phyloP scores from a whole-genome alignment of 148 eudicot species.

The Amaranthus palmeri region DNA sequence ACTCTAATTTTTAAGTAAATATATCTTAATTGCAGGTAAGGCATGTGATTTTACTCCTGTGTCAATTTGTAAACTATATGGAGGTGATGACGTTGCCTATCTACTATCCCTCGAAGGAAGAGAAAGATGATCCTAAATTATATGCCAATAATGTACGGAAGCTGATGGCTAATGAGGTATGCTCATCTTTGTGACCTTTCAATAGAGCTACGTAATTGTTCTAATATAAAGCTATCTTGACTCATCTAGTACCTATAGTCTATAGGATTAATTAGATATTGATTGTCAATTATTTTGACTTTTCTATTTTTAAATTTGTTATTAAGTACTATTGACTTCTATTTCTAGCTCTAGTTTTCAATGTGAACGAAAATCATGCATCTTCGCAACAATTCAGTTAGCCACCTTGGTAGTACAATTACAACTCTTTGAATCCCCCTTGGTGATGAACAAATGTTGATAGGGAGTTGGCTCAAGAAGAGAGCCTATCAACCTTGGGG shows the following conservation, averaged over 20 bases:
- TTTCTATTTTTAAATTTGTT: background rate
- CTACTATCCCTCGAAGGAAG: constrained; percentile 86
- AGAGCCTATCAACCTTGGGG: background rate
- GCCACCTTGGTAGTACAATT: background rate
- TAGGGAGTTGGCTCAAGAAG: background rate
- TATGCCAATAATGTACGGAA: constrained; percentile 77
- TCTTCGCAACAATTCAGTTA: background rate
- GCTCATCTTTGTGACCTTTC: constrained; percentile 12
- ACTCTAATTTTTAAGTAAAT: constrained; percentile 12
- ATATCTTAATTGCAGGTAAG: constrained; percentile 55
- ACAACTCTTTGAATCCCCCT: background rate
- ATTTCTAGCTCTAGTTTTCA: background rate
- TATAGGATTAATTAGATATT: background rate
- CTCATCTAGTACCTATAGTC: background rate
- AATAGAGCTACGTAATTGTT: constrained; percentile 5
- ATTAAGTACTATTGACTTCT: background rate
- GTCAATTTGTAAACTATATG: constrained; percentile 82
- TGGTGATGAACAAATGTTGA: background rate
- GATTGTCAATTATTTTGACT: background rate
- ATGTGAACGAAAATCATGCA: background rate
- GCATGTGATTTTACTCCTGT: constrained; percentile 75
- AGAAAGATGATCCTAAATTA: constrained; percentile 81
- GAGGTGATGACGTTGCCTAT: constrained; percentile 74
- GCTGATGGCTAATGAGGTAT: constrained; percentile 91
- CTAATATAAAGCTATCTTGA: background rate